phyloP scores from a whole-genome alignment of 2,329 filamentous ascomycete genomes.

The Calonectria pteridis region DNA sequence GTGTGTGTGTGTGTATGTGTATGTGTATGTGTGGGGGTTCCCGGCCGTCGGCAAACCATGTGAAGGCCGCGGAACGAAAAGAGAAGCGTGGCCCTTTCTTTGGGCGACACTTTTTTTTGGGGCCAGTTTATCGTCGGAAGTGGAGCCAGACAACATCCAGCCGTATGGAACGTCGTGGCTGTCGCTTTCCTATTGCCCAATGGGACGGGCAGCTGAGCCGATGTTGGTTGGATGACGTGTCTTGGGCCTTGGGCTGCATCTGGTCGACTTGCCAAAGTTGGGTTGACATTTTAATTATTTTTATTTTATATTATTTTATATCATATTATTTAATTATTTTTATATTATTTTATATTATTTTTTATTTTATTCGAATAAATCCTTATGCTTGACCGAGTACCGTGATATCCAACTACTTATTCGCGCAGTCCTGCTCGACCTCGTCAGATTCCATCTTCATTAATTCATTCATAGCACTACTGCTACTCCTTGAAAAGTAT shows the following conservation, averaged over 20 bases:
- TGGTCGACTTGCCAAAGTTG: background rate
- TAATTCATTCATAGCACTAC: background rate
- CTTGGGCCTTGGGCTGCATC: background rate
- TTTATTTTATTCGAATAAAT: background rate
- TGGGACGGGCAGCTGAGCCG: background rate
- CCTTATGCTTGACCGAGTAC: background rate
- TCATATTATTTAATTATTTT: background rate
- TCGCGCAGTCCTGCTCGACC: background rate
- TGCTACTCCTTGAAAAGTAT: background rate
- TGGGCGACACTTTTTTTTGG: background rate
- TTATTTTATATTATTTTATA: background rate
- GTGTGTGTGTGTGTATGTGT: too few relatives aligned
- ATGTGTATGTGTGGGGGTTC: too few relatives aligned
- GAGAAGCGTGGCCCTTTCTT: background rate
- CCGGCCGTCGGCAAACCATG: too few relatives aligned
- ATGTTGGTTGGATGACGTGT: background rate
- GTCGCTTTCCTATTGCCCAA: background rate
- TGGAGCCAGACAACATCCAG: background rate
- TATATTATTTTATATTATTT: background rate
- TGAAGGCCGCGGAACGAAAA: too few relatives aligned
- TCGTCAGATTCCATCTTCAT: background rate
- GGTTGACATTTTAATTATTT: background rate
- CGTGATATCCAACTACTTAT: background rate
- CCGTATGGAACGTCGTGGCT: slow-evolving; percentile 4
- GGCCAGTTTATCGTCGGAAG: background rate